Evolutionary conservation across 1,139 yeast genomes (phyloP), one percentile per base, ranked within the genome.

Genomic region (Geotrichum cucujoidarum): DNA sequence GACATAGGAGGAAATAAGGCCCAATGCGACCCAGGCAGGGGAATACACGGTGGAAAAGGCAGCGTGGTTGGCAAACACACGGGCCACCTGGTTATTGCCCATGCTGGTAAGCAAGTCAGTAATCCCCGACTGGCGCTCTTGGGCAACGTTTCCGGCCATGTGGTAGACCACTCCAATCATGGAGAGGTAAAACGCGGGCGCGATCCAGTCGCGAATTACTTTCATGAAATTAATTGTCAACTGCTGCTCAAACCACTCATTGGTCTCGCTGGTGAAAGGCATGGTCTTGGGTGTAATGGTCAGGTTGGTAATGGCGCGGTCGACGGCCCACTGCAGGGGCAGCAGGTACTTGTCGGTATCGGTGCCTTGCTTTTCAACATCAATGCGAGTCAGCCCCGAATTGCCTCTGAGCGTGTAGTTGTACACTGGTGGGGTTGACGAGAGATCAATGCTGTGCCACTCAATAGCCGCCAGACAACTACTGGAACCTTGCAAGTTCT

Each of bases 321-420:
- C 71, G n/a, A 67, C 53, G 2, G 70, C 70, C 64, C 66, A 64
- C 45, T 67, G 71, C 13, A 67, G 47, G 2, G 71, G 71, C 33
- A 66, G 51, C 14, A 66, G 56, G 43, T 52, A 57, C 7, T 54
- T 53, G 39, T 66, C 70, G 13, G 55, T 48, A n/a, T 57, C 61
- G 7, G 66, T 62, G 10, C 53, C 53, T 43, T 56, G 56, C 18
- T 52, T 51, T 6, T 47, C 49, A 34, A 65, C 61, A 41, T 62
- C 54, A 40, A 66, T 54, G 29, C 45, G 43, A 22, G 49, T 43
- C 16, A 63, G 51, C 0, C 70, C 70, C 3, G 66, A 55, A 51
- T 66, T 66, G 13, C 67, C 63, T 40, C 70, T 58, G 5, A 67
- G 45, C 1, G 70, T 64, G 57, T 67, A 67, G 49, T 65, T 67